phyloP scores from a whole-genome alignment of 176 grass and related monocot genomes.

The Otatea glauca region DNA sequence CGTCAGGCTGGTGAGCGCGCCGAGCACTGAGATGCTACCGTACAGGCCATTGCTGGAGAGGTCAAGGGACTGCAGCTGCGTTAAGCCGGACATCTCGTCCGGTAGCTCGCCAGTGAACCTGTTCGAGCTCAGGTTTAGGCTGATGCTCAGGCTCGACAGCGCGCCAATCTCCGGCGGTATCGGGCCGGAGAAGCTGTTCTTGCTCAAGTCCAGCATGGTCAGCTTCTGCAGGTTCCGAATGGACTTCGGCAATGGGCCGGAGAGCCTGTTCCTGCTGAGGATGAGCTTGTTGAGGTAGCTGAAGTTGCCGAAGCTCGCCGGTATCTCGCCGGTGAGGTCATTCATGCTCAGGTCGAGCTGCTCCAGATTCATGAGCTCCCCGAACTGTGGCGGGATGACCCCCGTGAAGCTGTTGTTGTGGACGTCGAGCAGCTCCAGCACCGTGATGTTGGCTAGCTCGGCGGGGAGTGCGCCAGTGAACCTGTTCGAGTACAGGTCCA shows the following conservation, averaged over 20 bases:
- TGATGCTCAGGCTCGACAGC: conserved; percentile 82
- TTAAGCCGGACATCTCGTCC: conserved; percentile 77
- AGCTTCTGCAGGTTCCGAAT: conserved; percentile 85
- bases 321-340: conserved; percentile 66
- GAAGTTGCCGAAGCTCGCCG: conserved; percentile 84
- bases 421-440: conserved; percentile 89
- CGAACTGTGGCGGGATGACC: conserved; percentile 61
- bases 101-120: conserved; percentile 75
- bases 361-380: conserved; percentile 84
- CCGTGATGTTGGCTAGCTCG: conserved; percentile 83
- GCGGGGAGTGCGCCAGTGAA: conserved; percentile 60
- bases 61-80: conserved; percentile 82
- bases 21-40: conserved; percentile 72
- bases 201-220: conserved; percentile 80
- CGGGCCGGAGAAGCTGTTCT: conserved; percentile 64
- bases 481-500: conserved; percentile 83
- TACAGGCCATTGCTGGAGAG: conserved; percentile 71
- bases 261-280: conserved; percentile 65
- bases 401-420: conserved; percentile 78
- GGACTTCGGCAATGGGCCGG: conserved; percentile 62
- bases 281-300: conserved; percentile 97
- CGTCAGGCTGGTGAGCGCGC: conserved; percentile 74
- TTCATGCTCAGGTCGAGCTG: conserved; percentile 93
- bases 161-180: conserved; percentile 66
- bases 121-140: conserved; percentile 82